These are phyloP conservation scores for Aegilops longissima DNA, from an alignment of 176 grass and related monocot species.

Conservation along the genomic window DNA sequence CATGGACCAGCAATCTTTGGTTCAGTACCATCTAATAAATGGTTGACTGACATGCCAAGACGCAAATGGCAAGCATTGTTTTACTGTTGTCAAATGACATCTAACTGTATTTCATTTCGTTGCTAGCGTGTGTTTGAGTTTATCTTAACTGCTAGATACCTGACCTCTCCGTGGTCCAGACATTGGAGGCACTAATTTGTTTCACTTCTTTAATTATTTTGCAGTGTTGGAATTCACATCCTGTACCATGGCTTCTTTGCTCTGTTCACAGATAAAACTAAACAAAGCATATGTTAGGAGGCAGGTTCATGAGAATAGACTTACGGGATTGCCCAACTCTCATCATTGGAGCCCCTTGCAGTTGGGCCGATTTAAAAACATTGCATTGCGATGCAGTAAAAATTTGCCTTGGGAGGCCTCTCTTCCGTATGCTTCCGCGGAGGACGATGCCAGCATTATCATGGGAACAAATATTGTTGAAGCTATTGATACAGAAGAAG, in stretches of 20 bases:
- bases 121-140: conserved; percentile 1
- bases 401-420: conserved; percentile 66
- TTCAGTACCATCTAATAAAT: not conserved
- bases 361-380: conserved; percentile 18
- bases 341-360: conserved; percentile 26
- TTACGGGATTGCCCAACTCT: conserved; percentile 31
- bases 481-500: conserved; percentile 67
- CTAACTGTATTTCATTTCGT: not conserved
- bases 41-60: not conserved
- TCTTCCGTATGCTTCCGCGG: conserved; percentile 54
- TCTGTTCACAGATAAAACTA: conserved; percentile 40
- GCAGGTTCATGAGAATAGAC: conserved; percentile 21
- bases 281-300: conserved; percentile 33
- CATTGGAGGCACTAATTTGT: not conserved
- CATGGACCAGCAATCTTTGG: not conserved
- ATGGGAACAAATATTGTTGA: conserved; percentile 56
- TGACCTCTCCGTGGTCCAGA: not conserved
- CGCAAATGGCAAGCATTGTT: not conserved
- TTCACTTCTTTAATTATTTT: not conserved
- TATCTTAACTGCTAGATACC: not conserved
- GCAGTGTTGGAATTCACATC: conserved; percentile 4
- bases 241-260: conserved; percentile 51
- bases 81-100: conserved; percentile 16
- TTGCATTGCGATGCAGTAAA: conserved; percentile 44
- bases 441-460: conserved; percentile 52